Conservation (phyloP, 2,329 filamentous ascomycete genomes). For the Fusarium concolor region DNA sequence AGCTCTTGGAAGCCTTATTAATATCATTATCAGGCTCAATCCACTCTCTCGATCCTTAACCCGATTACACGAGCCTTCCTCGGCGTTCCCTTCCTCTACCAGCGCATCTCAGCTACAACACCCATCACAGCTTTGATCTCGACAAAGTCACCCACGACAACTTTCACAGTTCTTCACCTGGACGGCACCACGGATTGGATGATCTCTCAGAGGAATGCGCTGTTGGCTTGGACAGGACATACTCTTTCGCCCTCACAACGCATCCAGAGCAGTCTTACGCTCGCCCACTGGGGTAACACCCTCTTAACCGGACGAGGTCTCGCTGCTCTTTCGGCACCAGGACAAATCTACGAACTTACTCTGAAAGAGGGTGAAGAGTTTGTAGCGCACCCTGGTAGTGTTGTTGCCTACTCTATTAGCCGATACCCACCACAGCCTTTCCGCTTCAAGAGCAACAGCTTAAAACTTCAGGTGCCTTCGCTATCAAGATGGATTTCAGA, state of each 20-base stretch:
- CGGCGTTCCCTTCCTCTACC: conserved; percentile 95
- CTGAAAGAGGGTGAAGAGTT: conserved; percentile 88
- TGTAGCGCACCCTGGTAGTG: conserved; percentile 88
- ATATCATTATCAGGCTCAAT: conserved; percentile 73
- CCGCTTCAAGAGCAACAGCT: conserved; percentile 81
- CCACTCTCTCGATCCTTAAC: conserved; percentile 86
- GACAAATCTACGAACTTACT: conserved; percentile 88
- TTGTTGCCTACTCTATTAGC: conserved; percentile 88
- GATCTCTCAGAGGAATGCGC: conserved; percentile 84
- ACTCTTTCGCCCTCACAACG: conserved; percentile 81
- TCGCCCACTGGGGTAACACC: conserved; percentile 93
- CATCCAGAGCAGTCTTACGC: conserved; percentile 77
- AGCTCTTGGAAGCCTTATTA: conserved; percentile 2
- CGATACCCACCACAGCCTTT: conserved; percentile 82
- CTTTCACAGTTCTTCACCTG: conserved; percentile 87
- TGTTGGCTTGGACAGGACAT: conserved; percentile 97
- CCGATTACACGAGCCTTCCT: conserved; percentile 83
- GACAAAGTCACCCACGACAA: conserved; percentile 86
- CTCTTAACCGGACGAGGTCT: conserved; percentile 89
- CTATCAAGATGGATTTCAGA: conserved; percentile 73
- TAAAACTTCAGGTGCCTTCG: conserved; percentile 83
- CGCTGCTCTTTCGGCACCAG: conserved; percentile 84
- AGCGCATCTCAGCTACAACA: conserved; percentile 86
- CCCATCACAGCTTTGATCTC: conserved; percentile 90
- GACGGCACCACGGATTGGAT: conserved; percentile 98